Evolutionary conservation across 1,284 basidiomycete species (phyloP).

Genomic region (Tausonia pullulans): DNA sequence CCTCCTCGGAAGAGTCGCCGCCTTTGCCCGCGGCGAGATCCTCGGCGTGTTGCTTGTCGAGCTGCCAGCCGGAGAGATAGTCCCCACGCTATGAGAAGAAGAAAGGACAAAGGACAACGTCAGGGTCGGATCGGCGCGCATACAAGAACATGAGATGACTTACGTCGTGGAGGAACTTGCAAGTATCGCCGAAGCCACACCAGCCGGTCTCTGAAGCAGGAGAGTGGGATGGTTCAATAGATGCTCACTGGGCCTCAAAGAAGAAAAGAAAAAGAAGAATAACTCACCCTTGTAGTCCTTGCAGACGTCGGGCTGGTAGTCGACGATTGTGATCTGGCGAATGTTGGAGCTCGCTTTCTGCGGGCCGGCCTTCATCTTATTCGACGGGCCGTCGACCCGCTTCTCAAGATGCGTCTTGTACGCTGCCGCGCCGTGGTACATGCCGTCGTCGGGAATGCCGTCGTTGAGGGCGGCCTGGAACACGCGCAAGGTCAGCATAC

Average conservation of each 20-base stretch:
- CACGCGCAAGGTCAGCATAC: background rate
- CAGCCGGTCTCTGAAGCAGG: conserved; percentile 75
- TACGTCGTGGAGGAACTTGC: conserved; percentile 83
- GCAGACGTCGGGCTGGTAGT: conserved; percentile 98
- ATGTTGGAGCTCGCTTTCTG: conserved; percentile 73
- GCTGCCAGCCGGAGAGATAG: conserved; percentile 95
- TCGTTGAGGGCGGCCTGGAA: conserved; percentile 22
- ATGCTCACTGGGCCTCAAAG: background rate
- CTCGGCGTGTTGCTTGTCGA: conserved; percentile 47
- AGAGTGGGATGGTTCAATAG: conserved; percentile 9
- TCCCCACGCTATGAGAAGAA: conserved; percentile 35
- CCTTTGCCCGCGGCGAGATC: conserved; percentile 29
- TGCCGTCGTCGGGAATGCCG: conserved; percentile 57
- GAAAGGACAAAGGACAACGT: conserved; percentile 32
- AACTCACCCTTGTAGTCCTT: conserved; percentile 93
- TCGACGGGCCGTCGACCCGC: conserved; percentile 56
- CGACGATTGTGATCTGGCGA: conserved; percentile 84
- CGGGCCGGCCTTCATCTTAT: conserved; percentile 80
- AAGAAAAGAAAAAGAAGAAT: conserved; percentile 5
- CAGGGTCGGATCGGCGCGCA: conserved; percentile 13
- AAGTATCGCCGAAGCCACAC: conserved; percentile 97
- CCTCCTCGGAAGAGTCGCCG: conserved; percentile 50
- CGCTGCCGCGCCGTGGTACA: conserved; percentile 73
- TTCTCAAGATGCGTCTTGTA: conserved; percentile 74
- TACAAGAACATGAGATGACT: conserved; percentile 16